Percentiles rank a stretch among this genome's conserved stretches.
These are phyloP conservation scores for Carallia pectinifolia DNA, from an alignment of 345 rosid species.

Conservation along the genomic window DNA sequence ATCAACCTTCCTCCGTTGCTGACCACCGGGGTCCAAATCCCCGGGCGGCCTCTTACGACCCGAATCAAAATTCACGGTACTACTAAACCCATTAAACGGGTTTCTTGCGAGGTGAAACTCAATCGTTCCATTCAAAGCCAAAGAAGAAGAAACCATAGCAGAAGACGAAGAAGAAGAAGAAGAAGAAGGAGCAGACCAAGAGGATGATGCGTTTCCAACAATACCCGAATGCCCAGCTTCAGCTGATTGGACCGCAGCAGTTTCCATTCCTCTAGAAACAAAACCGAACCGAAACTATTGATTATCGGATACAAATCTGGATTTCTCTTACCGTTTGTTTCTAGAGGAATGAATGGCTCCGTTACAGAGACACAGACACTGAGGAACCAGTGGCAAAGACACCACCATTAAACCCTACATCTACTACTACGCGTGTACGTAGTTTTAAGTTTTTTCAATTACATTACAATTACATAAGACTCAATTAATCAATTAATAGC, in stretches of 20 bases:
- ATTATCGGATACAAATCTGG: too few species aligned
- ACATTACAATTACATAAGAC: not conserved
- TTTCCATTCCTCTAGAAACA: not conserved
- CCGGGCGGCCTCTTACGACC: constrained; percentile 19
- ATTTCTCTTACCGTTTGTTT: not conserved
- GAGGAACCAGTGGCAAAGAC: not conserved
- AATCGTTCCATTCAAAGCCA: constrained; percentile 36
- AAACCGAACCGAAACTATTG: too few species aligned
- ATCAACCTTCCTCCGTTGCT: constrained; percentile 39
- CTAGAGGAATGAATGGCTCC: not conserved
- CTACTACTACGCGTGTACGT: constrained; percentile 13
- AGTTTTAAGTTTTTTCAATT: not conserved
- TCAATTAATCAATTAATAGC: not conserved
- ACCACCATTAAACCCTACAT: constrained; percentile 56
- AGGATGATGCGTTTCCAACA: constrained; percentile 4
- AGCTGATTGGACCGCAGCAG: not conserved
- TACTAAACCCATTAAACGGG: constrained; percentile 42
- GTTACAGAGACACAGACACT: constrained; percentile 1
- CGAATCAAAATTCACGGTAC: constrained; percentile 48
- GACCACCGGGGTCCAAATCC: constrained; percentile 6
- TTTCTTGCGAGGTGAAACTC: constrained; percentile 67
- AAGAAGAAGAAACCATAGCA: constrained; percentile 24
- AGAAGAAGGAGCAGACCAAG: not conserved
- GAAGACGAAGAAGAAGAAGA: not conserved
- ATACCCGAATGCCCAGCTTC: not conserved